Conservation (phyloP, 768 basidiomycete genomes). For the Hypholoma fasciculare region DNA sequence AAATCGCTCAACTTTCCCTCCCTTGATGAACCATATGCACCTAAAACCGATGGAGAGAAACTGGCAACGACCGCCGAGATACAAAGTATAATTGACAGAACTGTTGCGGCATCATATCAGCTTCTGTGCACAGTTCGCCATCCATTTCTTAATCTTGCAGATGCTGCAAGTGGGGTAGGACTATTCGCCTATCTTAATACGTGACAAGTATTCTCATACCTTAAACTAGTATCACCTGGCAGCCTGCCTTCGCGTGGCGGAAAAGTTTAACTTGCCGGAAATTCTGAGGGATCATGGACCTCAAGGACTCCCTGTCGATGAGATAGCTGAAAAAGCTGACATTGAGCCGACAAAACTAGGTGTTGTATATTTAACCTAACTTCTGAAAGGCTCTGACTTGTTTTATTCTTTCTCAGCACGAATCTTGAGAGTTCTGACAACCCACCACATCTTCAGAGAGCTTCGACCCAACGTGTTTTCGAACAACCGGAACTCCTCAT, state of each 20-base stretch:
- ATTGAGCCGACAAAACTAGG: slow-evolving; percentile 34
- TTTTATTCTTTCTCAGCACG: slow-evolving; percentile 23
- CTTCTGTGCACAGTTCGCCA: slow-evolving; percentile 6
- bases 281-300: slow-evolving; percentile 40
- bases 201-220: background rate
- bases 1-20: slow-evolving; percentile 2
- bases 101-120: slow-evolving; percentile 3
- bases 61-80: background rate
- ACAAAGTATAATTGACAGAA: background rate
- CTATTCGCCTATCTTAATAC: background rate
- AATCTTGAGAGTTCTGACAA: slow-evolving; percentile 37
- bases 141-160: slow-evolving; percentile 5
- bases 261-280: slow-evolving; percentile 36
- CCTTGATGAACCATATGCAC: background rate
- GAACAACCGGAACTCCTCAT: slow-evolving; percentile 36
- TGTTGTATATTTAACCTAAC: slow-evolving; percentile 9
- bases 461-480: slow-evolving; percentile 36
- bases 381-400: background rate
- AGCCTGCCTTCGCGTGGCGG: slow-evolving; percentile 27
- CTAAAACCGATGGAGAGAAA: background rate
- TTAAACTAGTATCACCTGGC: slow-evolving; percentile 20
- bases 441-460: slow-evolving; percentile 38
- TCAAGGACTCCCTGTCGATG: slow-evolving; percentile 30
- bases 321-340: slow-evolving; percentile 29
- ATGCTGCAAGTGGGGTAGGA: slow-evolving; percentile 4